Evolutionary conservation across 1,284 basidiomycete genomes (phyloP).

Genomic region (Moesziomyces parantarcticus): DNA sequence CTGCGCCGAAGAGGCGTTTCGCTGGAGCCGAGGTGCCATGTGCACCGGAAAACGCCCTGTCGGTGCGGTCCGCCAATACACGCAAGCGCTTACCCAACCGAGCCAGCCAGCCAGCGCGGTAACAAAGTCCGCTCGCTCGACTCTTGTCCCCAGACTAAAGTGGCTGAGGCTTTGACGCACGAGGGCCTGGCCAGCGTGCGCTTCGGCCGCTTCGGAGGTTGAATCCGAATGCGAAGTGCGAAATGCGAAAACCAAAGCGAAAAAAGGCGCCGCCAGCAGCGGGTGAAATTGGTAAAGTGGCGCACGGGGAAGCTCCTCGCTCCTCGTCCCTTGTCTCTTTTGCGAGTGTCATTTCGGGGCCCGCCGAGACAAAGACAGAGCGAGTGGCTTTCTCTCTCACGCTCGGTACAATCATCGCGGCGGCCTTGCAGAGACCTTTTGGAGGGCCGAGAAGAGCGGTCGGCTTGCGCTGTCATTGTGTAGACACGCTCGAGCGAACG

Average conservation of each 20-base stretch:
- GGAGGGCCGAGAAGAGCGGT: too few species aligned
- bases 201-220: not conserved
- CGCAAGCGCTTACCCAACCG: not conserved
- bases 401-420: too few species aligned
- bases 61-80: too few species aligned
- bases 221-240: not conserved
- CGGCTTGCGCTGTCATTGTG: too few species aligned
- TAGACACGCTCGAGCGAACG: too few species aligned
- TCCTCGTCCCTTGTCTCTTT: not conserved
- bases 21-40: constrained; percentile 41
- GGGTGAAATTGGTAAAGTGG: not conserved
- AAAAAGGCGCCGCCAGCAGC: not conserved
- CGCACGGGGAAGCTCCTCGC: not conserved
- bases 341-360: too few species aligned
- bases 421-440: too few species aligned
- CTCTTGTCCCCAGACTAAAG: too few species aligned
- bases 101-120: not conserved
- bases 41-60: constrained; percentile 6
- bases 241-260: not conserved
- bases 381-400: too few species aligned
- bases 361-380: too few species aligned
- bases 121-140: not conserved
- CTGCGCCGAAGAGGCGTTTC: constrained; percentile 14
- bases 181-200: not conserved
- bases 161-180: too few species aligned